A percentile compares a stretch with the other conserved stretches of the same genome.
These are phyloP conservation scores for Candida nonsorbophila DNA, from an alignment of 805 yeast genomes.

Conservation along the genomic window DNA sequence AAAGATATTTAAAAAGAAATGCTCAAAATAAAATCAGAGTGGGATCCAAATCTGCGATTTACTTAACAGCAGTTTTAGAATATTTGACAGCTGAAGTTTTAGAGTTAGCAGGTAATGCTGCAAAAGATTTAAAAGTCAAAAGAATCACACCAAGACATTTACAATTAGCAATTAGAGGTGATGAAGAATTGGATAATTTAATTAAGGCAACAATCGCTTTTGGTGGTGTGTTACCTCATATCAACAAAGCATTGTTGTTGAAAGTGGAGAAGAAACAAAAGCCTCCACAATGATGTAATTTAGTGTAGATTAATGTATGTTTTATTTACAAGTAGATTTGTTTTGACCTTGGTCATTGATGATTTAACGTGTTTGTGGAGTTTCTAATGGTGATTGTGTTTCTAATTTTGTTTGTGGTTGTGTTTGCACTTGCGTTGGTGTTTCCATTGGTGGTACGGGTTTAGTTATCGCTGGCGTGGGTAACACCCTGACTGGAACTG, in stretches of 20 bases:
- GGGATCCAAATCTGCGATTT: constrained; percentile 85
- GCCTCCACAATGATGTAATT: constrained; percentile 1
- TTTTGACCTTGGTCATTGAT: too few relatives aligned
- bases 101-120: constrained; percentile 98
- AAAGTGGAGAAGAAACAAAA: constrained; percentile 58
- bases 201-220: constrained; percentile 94
- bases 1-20: constrained; percentile 87
- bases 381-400: too few relatives aligned
- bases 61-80: constrained; percentile 92
- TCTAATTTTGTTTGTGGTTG: too few relatives aligned
- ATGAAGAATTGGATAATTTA: constrained; percentile 91
- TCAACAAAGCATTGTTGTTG: constrained; percentile 73
- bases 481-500: too few relatives aligned
- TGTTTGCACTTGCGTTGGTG: too few relatives aligned
- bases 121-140: constrained; percentile 89
- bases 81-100: constrained; percentile 95
- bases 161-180: constrained; percentile 96
- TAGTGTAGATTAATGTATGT: not conserved
- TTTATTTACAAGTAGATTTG: not conserved
- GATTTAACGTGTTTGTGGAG: too few relatives aligned
- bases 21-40: constrained; percentile 82
- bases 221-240: constrained; percentile 97
- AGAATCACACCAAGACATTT: constrained; percentile 97
- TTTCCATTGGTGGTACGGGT: too few relatives aligned
- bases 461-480: too few relatives aligned